Evolutionary conservation across 2,329 filamentous ascomycete species (phyloP).

Genomic region (Paraphaeosphaeria minitans): DNA sequence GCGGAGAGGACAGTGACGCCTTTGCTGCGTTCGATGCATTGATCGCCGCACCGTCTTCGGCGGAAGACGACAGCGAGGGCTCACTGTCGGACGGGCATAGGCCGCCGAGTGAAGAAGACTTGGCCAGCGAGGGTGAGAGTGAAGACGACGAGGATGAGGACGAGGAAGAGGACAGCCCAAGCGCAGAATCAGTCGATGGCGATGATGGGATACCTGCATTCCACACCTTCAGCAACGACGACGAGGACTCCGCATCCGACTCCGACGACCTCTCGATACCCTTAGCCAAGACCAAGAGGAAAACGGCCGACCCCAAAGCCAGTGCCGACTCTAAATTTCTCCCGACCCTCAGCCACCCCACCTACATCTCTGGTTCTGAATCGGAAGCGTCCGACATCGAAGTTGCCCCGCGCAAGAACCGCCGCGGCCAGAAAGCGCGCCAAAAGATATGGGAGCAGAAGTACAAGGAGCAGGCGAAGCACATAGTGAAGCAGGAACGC

Average conservation of each 20-base stretch:
- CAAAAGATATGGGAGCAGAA: conserved; percentile 83
- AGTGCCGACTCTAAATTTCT: conserved; percentile 57
- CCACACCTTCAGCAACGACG: conserved; percentile 5
- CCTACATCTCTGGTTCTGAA: conserved; percentile 79
- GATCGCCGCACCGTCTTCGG: conserved; percentile 48
- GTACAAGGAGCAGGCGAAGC: conserved; percentile 72
- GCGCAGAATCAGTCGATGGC: conserved; percentile 10
- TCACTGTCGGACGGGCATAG: conserved; percentile 35
- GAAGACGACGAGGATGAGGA: conserved; percentile 13
- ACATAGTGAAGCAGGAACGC: conserved; percentile 57
- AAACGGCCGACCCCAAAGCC: conserved; percentile 53
- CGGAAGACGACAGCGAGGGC: conserved; percentile 37
- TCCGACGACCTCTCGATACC: conserved; percentile 20
- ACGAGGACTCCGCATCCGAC: conserved; percentile 23
- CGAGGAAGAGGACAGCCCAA: conserved; percentile 15
- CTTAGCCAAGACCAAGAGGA: conserved; percentile 24
- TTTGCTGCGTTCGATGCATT: conserved; percentile 45
- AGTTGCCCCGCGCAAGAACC: conserved; percentile 68
- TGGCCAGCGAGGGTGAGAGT: conserved; percentile 26
- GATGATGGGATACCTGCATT: conserved; percentile 15
- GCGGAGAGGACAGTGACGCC: conserved; percentile 28
- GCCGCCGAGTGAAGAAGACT: conserved; percentile 39
- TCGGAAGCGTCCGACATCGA: conserved; percentile 69
- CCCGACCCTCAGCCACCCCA: conserved; percentile 74
- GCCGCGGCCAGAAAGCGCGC: conserved; percentile 76